Evolutionary conservation across 129 eudicot species (phyloP).

Genomic region (Calendula officinalis): DNA sequence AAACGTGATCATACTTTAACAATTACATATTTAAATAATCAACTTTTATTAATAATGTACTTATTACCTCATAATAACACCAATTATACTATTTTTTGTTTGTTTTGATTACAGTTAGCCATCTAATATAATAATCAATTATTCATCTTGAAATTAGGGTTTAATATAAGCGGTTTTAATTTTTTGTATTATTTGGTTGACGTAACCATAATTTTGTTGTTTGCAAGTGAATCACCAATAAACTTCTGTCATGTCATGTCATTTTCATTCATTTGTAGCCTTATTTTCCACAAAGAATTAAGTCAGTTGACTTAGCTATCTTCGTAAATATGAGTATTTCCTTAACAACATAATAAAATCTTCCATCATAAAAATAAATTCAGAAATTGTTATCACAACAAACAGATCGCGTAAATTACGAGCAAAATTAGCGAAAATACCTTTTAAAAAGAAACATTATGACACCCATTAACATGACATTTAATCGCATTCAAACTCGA

Average conservation of each 20-base stretch:
- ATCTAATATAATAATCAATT: constrained; percentile 1
- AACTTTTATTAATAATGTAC: neutral
- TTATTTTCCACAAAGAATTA: constrained; percentile 4
- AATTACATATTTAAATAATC: neutral
- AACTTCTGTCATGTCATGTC: constrained; percentile 12
- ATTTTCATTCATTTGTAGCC: constrained; percentile 7
- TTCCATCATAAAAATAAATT: neutral
- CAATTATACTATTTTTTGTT: constrained; percentile 1
- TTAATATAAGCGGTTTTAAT: constrained; percentile 2
- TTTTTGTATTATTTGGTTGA: constrained; percentile 6
- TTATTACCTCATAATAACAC: neutral
- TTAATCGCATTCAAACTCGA: neutral
- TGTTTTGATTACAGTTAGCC: constrained; percentile 7
- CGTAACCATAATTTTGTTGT: constrained; percentile 13
- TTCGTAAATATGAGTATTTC: neutral
- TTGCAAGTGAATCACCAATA: constrained; percentile 8
- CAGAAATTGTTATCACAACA: neutral
- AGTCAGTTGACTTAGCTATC: constrained; percentile 16
- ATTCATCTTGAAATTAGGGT: neutral
- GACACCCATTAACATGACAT: too few relatives aligned
- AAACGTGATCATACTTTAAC: constrained; percentile 5
- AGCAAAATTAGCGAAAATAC: neutral
- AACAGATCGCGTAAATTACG: neutral
- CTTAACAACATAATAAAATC: neutral
- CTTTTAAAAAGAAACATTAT: too few relatives aligned